Percentiles rank a stretch among this genome's conserved stretches.
These are phyloP conservation scores for Quercus ilex DNA, from an alignment of 306 rosid species.

Conservation along the genomic window DNA sequence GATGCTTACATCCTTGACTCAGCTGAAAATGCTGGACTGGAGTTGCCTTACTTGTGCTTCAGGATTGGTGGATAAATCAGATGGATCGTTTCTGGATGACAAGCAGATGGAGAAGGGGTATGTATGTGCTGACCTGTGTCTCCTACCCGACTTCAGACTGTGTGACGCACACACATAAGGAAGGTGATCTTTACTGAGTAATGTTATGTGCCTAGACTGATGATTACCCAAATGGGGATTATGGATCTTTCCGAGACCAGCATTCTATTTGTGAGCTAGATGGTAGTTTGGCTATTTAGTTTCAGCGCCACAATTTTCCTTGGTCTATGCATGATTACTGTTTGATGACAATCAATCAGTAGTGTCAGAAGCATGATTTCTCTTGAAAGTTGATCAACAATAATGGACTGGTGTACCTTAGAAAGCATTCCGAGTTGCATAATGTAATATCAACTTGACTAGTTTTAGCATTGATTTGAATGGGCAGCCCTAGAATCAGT, in stretches of 20 bases:
- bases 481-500: too few species aligned
- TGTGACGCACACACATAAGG: slow-evolving; percentile 66
- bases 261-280: not conserved
- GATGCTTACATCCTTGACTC: slow-evolving; percentile 52
- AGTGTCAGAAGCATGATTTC: not conserved
- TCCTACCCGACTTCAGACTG: slow-evolving; percentile 55
- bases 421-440: not conserved
- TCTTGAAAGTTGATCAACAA: not conserved
- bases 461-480: not conserved
- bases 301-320: not conserved
- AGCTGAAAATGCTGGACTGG: slow-evolving; percentile 72
- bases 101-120: slow-evolving; percentile 45
- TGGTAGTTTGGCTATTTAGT: not conserved
- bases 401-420: not conserved
- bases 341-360: not conserved
- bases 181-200: slow-evolving; percentile 41
- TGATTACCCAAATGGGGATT: not conserved
- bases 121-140: slow-evolving; percentile 48
- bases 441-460: not conserved
- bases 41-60: slow-evolving; percentile 66
- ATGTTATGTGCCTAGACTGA: not conserved
- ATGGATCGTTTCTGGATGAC: slow-evolving; percentile 57
- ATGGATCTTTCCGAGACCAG: not conserved
- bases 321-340: not conserved
- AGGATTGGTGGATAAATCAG: slow-evolving; percentile 57